A percentile compares a stretch with the other conserved stretches of the same genome.
phyloP scores from a whole-genome alignment of 176 grass and related monocot genomes.

The bread wheat (Triticum aestivum) region DNA sequence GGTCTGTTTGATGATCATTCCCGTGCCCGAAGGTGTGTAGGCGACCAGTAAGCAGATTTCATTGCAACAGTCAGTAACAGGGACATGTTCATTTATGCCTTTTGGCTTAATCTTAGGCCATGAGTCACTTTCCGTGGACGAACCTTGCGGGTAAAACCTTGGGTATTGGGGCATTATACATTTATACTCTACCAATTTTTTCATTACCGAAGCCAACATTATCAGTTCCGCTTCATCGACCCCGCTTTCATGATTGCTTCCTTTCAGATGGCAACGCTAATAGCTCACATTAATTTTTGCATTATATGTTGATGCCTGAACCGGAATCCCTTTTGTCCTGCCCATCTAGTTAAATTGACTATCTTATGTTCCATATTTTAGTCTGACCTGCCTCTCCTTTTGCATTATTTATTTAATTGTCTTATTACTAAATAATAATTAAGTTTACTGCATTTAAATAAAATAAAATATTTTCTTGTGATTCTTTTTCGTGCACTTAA shows the following conservation, averaged over 20 bases:
- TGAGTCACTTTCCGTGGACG: neutral
- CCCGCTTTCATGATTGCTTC: neutral
- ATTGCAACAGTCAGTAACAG: constrained; percentile 2
- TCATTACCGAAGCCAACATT: neutral
- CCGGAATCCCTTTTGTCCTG: neutral
- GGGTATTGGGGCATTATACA: neutral
- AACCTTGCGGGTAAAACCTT: neutral
- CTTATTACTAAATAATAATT: neutral
- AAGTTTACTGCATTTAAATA: neutral
- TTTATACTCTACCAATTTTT: neutral
- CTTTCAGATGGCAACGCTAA: neutral
- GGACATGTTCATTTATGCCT: neutral
- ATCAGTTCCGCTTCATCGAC: neutral
- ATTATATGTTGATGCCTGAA: neutral
- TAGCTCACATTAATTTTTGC: constrained; percentile 7
- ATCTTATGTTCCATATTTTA: constrained; percentile 14
- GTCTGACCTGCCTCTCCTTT: neutral
- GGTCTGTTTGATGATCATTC: neutral
- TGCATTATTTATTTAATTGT: neutral
- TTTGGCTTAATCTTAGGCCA: neutral
- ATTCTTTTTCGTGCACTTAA: constrained; percentile 21
- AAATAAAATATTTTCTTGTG: constrained; percentile 2
- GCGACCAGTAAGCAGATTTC: neutral
- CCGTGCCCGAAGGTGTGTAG: neutral
- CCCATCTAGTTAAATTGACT: neutral